Percentiles rank a stretch among this genome's conserved stretches.
phyloP scores from a whole-genome alignment of 2,329 filamentous ascomycete genomes.

The Lithohypha guttulata region DNA sequence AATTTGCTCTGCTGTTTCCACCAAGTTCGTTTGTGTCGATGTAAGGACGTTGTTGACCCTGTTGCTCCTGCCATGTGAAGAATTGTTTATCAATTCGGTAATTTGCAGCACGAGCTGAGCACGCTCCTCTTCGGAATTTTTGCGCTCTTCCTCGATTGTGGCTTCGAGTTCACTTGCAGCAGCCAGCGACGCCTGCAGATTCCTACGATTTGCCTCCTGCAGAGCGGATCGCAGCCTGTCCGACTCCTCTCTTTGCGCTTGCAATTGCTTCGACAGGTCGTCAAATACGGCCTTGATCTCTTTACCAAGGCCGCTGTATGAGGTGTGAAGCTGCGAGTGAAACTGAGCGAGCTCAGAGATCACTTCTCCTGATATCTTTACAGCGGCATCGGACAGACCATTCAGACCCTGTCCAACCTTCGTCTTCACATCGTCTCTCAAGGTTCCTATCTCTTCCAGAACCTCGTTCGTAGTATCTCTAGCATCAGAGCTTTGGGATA shows the following conservation, averaged over 20 bases:
- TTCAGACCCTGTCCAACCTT: conserved; percentile 76
- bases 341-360: conserved; percentile 76
- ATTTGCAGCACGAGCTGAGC: conserved; percentile 67
- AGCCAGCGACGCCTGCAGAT: conserved; percentile 56
- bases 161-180: conserved; percentile 58
- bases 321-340: conserved; percentile 68
- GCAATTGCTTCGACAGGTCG: conserved; percentile 62
- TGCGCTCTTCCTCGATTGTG: conserved; percentile 64
- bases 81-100: conserved; percentile 61
- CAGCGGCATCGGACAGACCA: conserved; percentile 70
- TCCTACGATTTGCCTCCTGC: conserved; percentile 54
- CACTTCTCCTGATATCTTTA: conserved; percentile 81
- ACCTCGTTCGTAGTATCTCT: conserved; percentile 84
- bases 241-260: conserved; percentile 65
- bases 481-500: conserved; percentile 40
- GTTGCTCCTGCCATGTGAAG: conserved; percentile 61
- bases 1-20: conserved; percentile 52
- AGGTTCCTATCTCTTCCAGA: conserved; percentile 79
- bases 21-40: conserved; percentile 53
- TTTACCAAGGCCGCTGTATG: conserved; percentile 70
- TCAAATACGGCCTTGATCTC: conserved; percentile 84
- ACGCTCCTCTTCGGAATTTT: conserved; percentile 61
- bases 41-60: conserved; percentile 56
- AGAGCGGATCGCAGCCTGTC: conserved; percentile 63
- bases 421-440: conserved; percentile 77